Percentiles rank a stretch among this genome's conserved stretches.
Evolutionary conservation across 805 yeast genomes (phyloP).

Genomic region (Wickerhamomyces sydowiorum): DNA sequence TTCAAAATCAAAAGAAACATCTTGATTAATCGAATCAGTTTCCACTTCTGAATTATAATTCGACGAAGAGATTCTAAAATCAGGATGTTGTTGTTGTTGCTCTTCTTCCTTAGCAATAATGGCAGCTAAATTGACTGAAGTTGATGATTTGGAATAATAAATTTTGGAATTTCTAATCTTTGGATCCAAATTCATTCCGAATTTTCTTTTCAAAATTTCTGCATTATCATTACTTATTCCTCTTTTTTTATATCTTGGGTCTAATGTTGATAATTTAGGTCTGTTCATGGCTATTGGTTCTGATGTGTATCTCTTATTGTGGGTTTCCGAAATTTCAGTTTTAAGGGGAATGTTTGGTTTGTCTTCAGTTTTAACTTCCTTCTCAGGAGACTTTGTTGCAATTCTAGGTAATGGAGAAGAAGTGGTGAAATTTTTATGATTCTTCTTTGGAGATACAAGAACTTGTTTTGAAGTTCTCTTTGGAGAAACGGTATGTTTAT

Average conservation of each 20-base stretch:
- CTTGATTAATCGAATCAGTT: constrained; percentile 8
- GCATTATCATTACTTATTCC: constrained; percentile 13
- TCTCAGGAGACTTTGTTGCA: too few species aligned
- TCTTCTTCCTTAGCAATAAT: constrained; percentile 10
- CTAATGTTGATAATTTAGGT: constrained; percentile 15
- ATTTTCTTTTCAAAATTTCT: constrained; percentile 10
- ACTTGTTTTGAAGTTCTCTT: background rate
- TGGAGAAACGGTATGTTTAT: constrained; percentile 7
- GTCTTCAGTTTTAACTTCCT: constrained; percentile 5
- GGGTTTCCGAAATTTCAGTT: constrained; percentile 6
- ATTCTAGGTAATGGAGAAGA: too few species aligned
- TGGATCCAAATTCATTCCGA: constrained; percentile 13
- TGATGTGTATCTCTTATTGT: constrained; percentile 15
- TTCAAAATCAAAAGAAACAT: constrained; percentile 22
- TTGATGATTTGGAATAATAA: constrained; percentile 22
- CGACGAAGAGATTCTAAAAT: constrained; percentile 17
- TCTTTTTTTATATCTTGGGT: constrained; percentile 18
- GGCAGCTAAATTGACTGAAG: constrained; percentile 20
- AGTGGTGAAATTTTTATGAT: too few species aligned
- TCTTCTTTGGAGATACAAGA: too few species aligned
- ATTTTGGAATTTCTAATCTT: constrained; percentile 16
- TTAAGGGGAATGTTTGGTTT: constrained; percentile 7
- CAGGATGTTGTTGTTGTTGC: background rate
- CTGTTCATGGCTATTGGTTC: constrained; percentile 13
- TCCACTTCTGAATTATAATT: constrained; percentile 16